Evolutionary conservation across 2,329 filamentous ascomycete species (phyloP).

Genomic region (Aureobasidium sp.): DNA sequence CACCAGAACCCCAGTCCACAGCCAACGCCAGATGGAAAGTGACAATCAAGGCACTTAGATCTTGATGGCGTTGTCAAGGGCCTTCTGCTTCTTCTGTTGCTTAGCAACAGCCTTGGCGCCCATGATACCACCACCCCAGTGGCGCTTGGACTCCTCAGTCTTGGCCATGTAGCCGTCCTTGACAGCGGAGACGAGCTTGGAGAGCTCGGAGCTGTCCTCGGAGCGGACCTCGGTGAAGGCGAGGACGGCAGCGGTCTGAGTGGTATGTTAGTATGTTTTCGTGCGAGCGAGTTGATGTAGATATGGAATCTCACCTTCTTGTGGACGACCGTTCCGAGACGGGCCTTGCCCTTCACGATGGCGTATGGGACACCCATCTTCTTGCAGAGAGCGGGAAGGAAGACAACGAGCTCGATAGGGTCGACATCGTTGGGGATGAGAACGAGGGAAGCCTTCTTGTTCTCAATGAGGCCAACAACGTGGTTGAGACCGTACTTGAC

Average conservation of each 20-base stretch:
- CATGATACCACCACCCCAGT: conserved; percentile 99
- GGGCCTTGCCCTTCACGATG: conserved; percentile 99
- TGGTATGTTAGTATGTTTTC: conserved; percentile 23
- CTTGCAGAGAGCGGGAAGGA: conserved; percentile 96
- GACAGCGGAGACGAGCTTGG: conserved; percentile 91
- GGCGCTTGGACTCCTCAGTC: conserved; percentile 81
- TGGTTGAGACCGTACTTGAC: conserved; percentile 99
- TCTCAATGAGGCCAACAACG: conserved; percentile 93
- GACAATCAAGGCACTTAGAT: conserved; percentile 55
- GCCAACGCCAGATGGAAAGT: conserved; percentile 7
- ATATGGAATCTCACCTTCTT: conserved; percentile 68
- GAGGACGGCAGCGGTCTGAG: conserved; percentile 87
- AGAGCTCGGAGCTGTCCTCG: conserved; percentile 97
- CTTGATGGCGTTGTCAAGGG: conserved; percentile 90
- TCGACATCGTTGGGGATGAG: conserved; percentile 99
- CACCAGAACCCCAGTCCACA: conserved; percentile 2
- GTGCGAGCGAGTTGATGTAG: neutral
- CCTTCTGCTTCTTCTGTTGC: conserved; percentile 86
- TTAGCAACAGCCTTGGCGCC: conserved; percentile 79
- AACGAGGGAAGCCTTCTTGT: conserved; percentile 98
- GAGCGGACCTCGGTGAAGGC: conserved; percentile 93
- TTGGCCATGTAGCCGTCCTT: conserved; percentile 98
- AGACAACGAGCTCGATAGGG: conserved; percentile 98
- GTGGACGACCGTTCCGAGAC: conserved; percentile 97
- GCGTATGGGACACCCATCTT: conserved; percentile 99